A percentile compares a stretch with the other conserved stretches of the same genome.
Evolutionary conservation across 2,329 filamentous ascomycete species (phyloP).

Genomic region (Macrophomina tecta): DNA sequence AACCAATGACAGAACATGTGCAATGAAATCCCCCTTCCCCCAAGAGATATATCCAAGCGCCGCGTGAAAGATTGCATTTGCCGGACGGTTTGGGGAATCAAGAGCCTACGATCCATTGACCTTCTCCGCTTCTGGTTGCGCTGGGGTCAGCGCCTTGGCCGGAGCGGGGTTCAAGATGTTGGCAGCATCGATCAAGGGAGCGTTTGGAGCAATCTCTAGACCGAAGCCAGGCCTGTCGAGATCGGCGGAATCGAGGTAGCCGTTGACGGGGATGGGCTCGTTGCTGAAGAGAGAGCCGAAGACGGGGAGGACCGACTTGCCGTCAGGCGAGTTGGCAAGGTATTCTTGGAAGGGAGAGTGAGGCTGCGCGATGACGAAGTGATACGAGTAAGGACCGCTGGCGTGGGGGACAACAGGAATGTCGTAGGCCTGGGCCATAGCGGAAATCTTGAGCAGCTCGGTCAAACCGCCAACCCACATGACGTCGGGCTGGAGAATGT

Average conservation of each 20-base stretch:
- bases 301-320: conserved; percentile 86
- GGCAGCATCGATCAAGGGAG: conserved; percentile 77
- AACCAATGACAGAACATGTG: not conserved
- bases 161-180: conserved; percentile 73
- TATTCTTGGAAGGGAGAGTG: conserved; percentile 97
- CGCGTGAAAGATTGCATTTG: not conserved
- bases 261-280: conserved; percentile 85
- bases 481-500: conserved; percentile 94
- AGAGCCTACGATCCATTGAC: not conserved
- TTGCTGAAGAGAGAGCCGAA: conserved; percentile 91
- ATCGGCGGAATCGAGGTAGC: conserved; percentile 78
- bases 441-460: conserved; percentile 85
- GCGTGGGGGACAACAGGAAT: conserved; percentile 95
- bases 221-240: conserved; percentile 92
- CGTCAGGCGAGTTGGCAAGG: conserved; percentile 89
- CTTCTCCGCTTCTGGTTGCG: conserved; percentile 21
- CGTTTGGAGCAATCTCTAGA: conserved; percentile 81
- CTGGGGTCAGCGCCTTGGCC: conserved; percentile 43
- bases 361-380: conserved; percentile 91
- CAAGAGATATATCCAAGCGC: not conserved
- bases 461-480: conserved; percentile 98
- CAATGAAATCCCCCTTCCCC: not conserved
- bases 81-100: not conserved
- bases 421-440: conserved; percentile 90
- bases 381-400: conserved; percentile 92